Evolutionary conservation across 345 rosid species (phyloP), one percentile per base, ranked within the genome.

Genomic region (Gossypium herbaceum): DNA sequence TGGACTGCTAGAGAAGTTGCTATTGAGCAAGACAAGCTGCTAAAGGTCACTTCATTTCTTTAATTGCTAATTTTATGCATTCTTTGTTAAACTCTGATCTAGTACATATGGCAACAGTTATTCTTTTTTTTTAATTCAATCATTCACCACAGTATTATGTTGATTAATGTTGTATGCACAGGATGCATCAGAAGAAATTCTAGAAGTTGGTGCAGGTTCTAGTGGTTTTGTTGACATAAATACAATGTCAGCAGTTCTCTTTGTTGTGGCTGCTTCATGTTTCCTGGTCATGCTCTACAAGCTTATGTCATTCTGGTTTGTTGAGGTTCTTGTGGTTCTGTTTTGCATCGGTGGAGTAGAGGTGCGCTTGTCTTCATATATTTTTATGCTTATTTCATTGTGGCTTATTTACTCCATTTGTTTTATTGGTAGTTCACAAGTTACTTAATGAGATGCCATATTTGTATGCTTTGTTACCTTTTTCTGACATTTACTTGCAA

Each of bases 201-300:
- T 81, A 59, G 84, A 81, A 59, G 29, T 47, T 58, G 86, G 82
- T 64, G 74, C 83, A 75, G 81, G 87, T 79, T 83, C 91, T 7
- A 79, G 90, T 71, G 91, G 91, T 65, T 75, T 88, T 78, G 88
- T 95, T 79, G 91, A 89, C 79, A 84, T 95, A 89, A 95, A 85
- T 80, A 88, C 80, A 48, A 75, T 74, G 19, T 91, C 97, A 60
- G 98, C 99, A 57, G 73, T 89, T 75, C 83, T 91, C 79, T 95
- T 93, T 86, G 91, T 95, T 62, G 97, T 91, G 86, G 65, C 90
- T 81, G 99, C 99, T 81, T 95, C 99, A 2, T 87, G 94, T 75
- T 93, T 95, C 89, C 85, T 95, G 85, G 81, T 93, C 84, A 93
- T 93, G 99, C 99, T 95, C 70, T 95, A 93, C 91, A 91, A 91